Conservation (phyloP, 225 moss, liverwort and hornwort species). For the Physcomitrellopsis africana region DNA sequence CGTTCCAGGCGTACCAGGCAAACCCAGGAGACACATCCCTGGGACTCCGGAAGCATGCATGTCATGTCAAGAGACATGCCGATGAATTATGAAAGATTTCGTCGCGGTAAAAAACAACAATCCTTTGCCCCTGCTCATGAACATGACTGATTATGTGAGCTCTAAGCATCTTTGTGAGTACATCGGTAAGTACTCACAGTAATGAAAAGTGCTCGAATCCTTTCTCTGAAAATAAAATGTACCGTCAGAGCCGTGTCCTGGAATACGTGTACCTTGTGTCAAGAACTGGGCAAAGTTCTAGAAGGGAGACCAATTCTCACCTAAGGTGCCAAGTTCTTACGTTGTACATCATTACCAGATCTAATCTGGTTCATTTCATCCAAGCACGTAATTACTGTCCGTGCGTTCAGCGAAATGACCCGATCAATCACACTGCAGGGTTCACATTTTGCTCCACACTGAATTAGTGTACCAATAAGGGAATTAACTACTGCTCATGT, state of each 20-base stretch:
- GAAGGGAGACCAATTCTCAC: slow-evolving; percentile 39
- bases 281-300: slow-evolving; percentile 28
- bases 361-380: slow-evolving; percentile 1
- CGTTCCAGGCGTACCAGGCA: slow-evolving; percentile 39
- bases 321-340: background rate
- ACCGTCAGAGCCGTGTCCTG: slow-evolving; percentile 39
- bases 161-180: slow-evolving; percentile 43
- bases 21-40: slow-evolving; percentile 46
- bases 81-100: slow-evolving; percentile 15
- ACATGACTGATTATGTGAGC: slow-evolving; percentile 36
- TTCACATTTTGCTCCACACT: too few relatives aligned
- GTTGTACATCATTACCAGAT: background rate
- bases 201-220: slow-evolving; percentile 43
- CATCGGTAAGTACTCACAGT: slow-evolving; percentile 32
- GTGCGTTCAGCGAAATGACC: too few relatives aligned
- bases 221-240: slow-evolving; percentile 16
- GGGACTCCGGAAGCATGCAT: slow-evolving; percentile 31
- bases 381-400: too few relatives aligned
- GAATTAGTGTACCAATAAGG: slow-evolving; percentile 21
- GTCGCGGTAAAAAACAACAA: slow-evolving; percentile 10
- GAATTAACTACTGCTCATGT: slow-evolving; percentile 56
- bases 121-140: slow-evolving; percentile 18
- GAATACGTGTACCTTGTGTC: slow-evolving; percentile 25
- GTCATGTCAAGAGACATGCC: slow-evolving; percentile 27
- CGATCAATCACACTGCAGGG: too few relatives aligned